phyloP scores from a whole-genome alignment of 2,329 filamentous ascomycete species.

The Nemania sp. region DNA sequence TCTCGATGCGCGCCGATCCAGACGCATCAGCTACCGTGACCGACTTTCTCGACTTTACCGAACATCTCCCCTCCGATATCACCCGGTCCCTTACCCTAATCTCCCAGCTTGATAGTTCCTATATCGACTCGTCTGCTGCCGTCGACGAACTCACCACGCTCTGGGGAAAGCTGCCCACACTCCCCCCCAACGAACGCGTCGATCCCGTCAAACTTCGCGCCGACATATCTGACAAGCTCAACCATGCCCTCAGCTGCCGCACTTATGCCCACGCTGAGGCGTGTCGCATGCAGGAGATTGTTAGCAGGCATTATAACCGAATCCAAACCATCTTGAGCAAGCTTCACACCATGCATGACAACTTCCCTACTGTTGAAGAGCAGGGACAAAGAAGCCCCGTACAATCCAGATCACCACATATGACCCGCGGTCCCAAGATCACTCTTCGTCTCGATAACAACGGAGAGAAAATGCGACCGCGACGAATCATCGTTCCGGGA shows the following conservation, averaged over 20 bases:
- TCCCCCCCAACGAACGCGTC: conserved; percentile 61
- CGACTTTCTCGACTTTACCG: conserved; percentile 77
- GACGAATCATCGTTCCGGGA: conserved; percentile 73
- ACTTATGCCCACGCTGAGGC: conserved; percentile 72
- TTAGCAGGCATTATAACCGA: conserved; percentile 71
- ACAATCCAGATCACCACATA: conserved; percentile 65
- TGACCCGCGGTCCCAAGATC: conserved; percentile 62
- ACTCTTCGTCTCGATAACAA: conserved; percentile 58
- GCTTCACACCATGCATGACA: conserved; percentile 69
- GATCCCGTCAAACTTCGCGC: conserved; percentile 65
- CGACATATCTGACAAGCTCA: conserved; percentile 70
- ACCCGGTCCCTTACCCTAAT: conserved; percentile 74
- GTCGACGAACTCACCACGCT: conserved; percentile 67
- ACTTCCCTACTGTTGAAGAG: conserved; percentile 66
- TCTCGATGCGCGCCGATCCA: conserved; percentile 69
- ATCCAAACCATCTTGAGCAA: conserved; percentile 70
- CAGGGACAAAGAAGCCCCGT: conserved; percentile 65
- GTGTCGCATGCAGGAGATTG: conserved; percentile 71
- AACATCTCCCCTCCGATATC: conserved; percentile 76
- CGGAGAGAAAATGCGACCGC: conserved; percentile 61
- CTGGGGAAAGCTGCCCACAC: conserved; percentile 67
- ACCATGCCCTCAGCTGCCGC: conserved; percentile 66
- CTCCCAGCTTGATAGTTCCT: conserved; percentile 70
- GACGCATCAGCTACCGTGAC: conserved; percentile 77
- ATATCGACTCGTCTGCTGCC: conserved; percentile 65